These are phyloP conservation scores for Chytriomyces sp. DNA, from an alignment of 192 early-diverging fungal genomes.

Conservation along the genomic window DNA sequence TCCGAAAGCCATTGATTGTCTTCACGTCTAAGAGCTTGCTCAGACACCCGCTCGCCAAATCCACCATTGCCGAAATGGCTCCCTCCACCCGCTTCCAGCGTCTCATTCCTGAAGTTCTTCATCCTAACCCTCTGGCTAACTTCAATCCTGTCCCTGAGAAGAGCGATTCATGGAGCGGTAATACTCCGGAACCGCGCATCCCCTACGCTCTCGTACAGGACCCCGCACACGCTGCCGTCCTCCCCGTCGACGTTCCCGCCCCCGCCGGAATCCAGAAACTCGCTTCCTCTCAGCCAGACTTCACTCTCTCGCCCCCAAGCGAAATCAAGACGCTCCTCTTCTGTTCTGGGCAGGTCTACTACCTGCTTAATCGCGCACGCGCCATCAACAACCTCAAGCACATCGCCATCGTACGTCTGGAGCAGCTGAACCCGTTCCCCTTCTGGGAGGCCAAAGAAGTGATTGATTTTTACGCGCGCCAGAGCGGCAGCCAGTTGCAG, in stretches of 20 bases:
- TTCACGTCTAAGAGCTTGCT: constrained; percentile 89
- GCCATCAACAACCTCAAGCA: constrained; percentile 87
- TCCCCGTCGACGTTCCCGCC: not conserved
- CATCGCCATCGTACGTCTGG: constrained; percentile 90
- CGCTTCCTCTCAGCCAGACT: constrained; percentile 32
- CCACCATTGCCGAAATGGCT: constrained; percentile 78
- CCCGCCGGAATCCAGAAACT: constrained; percentile 5
- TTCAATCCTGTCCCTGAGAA: constrained; percentile 32
- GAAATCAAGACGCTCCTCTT: constrained; percentile 90
- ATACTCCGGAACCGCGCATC: constrained; percentile 54
- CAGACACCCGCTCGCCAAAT: constrained; percentile 91
- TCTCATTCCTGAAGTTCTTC: constrained; percentile 85
- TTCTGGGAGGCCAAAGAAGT: constrained; percentile 86
- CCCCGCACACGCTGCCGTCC: constrained; percentile 17
- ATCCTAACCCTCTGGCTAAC: constrained; percentile 68
- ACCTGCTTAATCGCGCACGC: constrained; percentile 83
- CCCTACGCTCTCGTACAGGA: constrained; percentile 43
- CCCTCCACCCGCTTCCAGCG: constrained; percentile 83
- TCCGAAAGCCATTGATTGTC: constrained; percentile 88
- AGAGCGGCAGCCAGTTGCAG: constrained; percentile 56
- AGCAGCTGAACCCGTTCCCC: constrained; percentile 95
- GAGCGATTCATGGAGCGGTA: constrained; percentile 42
- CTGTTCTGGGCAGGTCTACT: constrained; percentile 98
- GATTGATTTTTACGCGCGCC: constrained; percentile 79
- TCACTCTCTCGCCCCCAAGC: constrained; percentile 74